Conservation (phyloP, 2,329 filamentous ascomycete species). For the Fusarium albidum region DNA sequence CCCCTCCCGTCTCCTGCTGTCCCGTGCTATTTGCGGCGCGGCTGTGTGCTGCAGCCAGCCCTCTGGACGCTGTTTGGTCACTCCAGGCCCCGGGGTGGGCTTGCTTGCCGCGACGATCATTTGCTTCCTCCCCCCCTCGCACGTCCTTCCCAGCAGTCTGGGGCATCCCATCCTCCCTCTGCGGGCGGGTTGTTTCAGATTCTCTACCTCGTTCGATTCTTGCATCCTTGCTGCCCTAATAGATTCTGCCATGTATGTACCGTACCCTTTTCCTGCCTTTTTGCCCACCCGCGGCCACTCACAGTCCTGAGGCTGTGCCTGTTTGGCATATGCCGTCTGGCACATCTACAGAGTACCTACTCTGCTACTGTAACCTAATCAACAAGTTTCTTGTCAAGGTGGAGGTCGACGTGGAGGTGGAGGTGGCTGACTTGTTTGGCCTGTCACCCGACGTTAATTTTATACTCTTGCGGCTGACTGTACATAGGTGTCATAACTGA, state of each 20-base stretch:
- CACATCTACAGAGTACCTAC: too few relatives aligned
- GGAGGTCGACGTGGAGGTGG: background rate
- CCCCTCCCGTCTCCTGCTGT: conserved; percentile 1
- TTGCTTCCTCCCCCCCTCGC: conserved; percentile 29
- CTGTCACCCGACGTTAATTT: background rate
- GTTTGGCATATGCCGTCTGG: background rate
- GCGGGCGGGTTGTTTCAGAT: conserved; percentile 37
- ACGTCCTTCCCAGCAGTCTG: conserved; percentile 37
- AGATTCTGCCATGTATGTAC: conserved; percentile 22
- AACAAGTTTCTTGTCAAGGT: too few relatives aligned
- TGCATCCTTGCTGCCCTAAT: conserved; percentile 35
- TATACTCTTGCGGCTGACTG: background rate
- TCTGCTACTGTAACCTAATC: too few relatives aligned
- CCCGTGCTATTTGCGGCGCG: conserved; percentile 41
- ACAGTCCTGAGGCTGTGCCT: background rate
- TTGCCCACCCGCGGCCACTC: conserved; percentile 2
- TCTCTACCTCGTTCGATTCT: conserved; percentile 40
- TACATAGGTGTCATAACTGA: background rate
- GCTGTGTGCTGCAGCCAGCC: conserved; percentile 36
- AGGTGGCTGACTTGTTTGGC: conserved; percentile 6
- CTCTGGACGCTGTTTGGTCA: conserved; percentile 9
- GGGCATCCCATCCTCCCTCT: conserved; percentile 39
- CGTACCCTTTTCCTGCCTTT: too few relatives aligned
- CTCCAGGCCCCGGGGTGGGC: conserved; percentile 25
- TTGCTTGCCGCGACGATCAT: conserved; percentile 42